These are phyloP conservation scores for Cladophialophora chaetospira DNA, from an alignment of 2,329 filamentous ascomycete genomes.

Conservation along the genomic window DNA sequence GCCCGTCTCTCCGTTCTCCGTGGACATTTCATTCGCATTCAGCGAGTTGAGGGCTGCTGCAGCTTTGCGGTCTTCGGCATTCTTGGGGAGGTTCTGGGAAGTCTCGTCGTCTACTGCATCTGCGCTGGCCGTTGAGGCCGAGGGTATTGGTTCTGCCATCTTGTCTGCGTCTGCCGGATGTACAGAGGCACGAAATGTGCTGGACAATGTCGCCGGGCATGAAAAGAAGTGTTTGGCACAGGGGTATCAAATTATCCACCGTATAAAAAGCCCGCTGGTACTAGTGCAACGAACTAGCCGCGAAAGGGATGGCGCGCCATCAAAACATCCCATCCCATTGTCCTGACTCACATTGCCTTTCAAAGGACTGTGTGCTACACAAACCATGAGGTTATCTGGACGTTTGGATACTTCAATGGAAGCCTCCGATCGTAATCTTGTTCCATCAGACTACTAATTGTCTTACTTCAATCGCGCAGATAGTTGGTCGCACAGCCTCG, in stretches of 20 bases:
- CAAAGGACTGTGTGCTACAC: not conserved
- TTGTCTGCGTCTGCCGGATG: slow-evolving; percentile 38
- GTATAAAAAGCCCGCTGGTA: not conserved
- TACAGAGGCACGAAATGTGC: not conserved
- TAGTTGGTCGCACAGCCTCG: too few relatives aligned
- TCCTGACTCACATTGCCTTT: not conserved
- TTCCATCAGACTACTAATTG: too few relatives aligned
- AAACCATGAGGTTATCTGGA: too few relatives aligned
- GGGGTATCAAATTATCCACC: not conserved
- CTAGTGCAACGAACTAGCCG: too few relatives aligned
- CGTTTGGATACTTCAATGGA: too few relatives aligned
- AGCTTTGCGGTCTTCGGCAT: slow-evolving; percentile 54
- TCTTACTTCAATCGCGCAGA: too few relatives aligned
- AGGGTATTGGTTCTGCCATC: slow-evolving; percentile 50
- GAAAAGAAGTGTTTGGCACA: not conserved
- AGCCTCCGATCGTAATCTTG: too few relatives aligned
- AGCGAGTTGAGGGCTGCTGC: slow-evolving; percentile 53
- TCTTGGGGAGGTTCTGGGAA: slow-evolving; percentile 40
- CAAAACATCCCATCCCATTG: not conserved
- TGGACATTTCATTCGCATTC: slow-evolving; percentile 44
- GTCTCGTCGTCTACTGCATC: slow-evolving; percentile 37
- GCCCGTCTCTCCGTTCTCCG: slow-evolving; percentile 37
- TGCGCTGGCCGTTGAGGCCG: slow-evolving; percentile 42
- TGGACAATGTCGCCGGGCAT: not conserved
- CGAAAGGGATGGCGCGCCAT: slow-evolving; percentile 6